Evolutionary conservation across 495 filamentous ascomycete species (phyloP).

Genomic region (Tuber calosporum): DNA sequence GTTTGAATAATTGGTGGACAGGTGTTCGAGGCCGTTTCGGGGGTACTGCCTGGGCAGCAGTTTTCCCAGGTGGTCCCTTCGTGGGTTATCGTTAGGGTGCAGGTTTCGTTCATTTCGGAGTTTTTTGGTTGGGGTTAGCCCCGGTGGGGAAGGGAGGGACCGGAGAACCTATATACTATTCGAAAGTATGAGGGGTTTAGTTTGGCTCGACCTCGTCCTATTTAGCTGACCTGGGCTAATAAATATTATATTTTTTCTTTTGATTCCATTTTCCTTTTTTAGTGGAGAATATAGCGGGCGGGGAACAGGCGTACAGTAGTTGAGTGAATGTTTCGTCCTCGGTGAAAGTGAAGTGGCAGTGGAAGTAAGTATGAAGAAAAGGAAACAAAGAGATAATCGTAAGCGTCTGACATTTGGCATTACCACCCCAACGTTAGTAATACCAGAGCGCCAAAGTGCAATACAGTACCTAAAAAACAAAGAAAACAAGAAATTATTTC

Average conservation of each 20-base stretch:
- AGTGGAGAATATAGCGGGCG: neutral
- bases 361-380: neutral
- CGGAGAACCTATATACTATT: neutral
- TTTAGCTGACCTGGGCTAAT: neutral
- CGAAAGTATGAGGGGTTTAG: neutral
- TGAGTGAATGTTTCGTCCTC: neutral
- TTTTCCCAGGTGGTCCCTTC: neutral
- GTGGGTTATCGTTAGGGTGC: neutral
- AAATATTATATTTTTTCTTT: neutral
- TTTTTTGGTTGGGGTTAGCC: neutral
- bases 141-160: neutral
- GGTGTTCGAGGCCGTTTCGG: neutral
- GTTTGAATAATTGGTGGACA: conserved; percentile 24
- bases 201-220: neutral
- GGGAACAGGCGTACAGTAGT: neutral
- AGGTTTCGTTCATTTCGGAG: neutral
- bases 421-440: neutral
- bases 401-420: conserved; percentile 1
- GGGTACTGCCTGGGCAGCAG: neutral
- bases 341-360: neutral
- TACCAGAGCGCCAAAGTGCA: neutral
- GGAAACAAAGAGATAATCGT: neutral
- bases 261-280: neutral
- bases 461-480: neutral
- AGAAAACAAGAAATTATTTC: neutral